A percentile compares a stretch with the other conserved stretches of the same genome.
Conservation (phyloP, 371 early-diverging fungal species). For the Mucor velutinosus region DNA sequence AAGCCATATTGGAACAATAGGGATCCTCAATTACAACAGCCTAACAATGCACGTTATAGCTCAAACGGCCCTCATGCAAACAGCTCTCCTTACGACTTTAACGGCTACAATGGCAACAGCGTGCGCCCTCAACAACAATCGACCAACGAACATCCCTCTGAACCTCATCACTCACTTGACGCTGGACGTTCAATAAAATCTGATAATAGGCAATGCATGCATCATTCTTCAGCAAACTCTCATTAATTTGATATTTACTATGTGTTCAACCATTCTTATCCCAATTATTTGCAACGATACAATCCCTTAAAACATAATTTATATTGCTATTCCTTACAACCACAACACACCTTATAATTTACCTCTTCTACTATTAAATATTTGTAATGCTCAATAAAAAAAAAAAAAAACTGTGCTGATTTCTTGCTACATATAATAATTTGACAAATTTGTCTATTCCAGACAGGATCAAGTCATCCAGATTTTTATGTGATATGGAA, state of each 20-base stretch:
- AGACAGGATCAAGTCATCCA: too few species aligned
- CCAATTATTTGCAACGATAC: not conserved
- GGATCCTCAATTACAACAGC: not conserved
- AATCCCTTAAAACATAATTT: not conserved
- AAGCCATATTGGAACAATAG: conserved; percentile 10
- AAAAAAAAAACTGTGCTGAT: not conserved
- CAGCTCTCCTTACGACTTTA: conserved; percentile 11
- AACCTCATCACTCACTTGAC: conserved; percentile 19
- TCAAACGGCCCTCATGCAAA: not conserved
- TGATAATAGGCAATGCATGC: conserved; percentile 24
- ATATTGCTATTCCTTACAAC: not conserved
- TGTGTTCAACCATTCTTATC: not conserved
- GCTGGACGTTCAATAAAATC: conserved; percentile 27
- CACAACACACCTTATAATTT: not conserved
- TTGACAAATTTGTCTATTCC: too few species aligned
- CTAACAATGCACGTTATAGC: not conserved
- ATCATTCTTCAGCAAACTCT: conserved; percentile 15
- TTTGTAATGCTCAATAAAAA: not conserved
- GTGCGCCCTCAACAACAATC: conserved; percentile 12
- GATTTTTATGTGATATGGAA: too few species aligned
- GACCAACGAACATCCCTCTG: not conserved
- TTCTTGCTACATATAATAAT: not conserved
- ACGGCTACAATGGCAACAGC: conserved; percentile 10
- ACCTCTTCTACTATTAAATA: not conserved
- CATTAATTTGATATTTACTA: conserved; percentile 3